Evolutionary conservation across 192 early-diverging fungal genomes (phyloP).

Genomic region (Obelidium mucronatum): DNA sequence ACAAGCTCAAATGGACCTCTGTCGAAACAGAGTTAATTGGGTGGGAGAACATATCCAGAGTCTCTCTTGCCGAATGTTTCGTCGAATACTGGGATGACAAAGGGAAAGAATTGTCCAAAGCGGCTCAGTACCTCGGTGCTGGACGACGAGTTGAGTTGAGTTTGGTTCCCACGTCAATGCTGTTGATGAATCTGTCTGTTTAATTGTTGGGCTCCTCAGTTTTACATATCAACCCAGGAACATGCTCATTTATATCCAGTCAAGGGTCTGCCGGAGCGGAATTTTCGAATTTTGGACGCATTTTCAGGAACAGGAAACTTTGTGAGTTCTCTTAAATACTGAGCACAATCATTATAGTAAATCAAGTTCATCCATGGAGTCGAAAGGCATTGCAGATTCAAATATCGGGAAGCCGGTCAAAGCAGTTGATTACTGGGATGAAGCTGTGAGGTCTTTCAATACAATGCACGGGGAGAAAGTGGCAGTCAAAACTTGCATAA

Average conservation of each 20-base stretch:
- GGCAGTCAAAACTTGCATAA: neutral
- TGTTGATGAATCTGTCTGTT: neutral
- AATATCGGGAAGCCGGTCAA: neutral
- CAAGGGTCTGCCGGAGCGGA: neutral
- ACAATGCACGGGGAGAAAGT: slow-evolving; percentile 1
- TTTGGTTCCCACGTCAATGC: neutral
- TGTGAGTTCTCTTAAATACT: neutral
- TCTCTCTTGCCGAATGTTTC: slow-evolving; percentile 12
- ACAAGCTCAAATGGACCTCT: slow-evolving; percentile 1
- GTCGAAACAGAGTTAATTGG: neutral
- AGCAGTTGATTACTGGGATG: slow-evolving; percentile 5
- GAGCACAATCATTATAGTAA: neutral
- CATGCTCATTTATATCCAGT: neutral
- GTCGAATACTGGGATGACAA: slow-evolving; percentile 27
- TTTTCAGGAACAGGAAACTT: slow-evolving; percentile 28
- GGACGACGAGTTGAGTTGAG: neutral
- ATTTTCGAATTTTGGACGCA: slow-evolving; percentile 3
- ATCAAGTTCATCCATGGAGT: neutral
- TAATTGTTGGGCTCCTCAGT: neutral
- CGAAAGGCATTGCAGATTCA: slow-evolving; percentile 19
- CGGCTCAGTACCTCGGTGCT: slow-evolving; percentile 13
- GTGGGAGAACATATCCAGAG: slow-evolving; percentile 12
- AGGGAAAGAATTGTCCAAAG: neutral
- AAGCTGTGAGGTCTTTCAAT: slow-evolving; percentile 14
- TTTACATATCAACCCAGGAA: neutral